Conservation (phyloP, 208 protist genomes). For the Acanthamoeba divionensis region DNA sequence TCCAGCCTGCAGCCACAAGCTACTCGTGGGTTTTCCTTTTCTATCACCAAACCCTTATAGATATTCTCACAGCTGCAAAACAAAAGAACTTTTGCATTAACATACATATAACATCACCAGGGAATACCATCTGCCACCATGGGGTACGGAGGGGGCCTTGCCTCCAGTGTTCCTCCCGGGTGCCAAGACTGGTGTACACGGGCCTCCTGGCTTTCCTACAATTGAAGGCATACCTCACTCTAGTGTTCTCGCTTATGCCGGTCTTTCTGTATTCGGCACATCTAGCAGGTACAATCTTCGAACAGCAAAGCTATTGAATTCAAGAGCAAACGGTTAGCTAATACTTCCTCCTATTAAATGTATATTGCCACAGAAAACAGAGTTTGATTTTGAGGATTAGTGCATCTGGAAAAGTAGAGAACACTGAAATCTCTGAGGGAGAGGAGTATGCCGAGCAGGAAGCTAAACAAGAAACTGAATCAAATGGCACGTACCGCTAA, state of each 20-base stretch:
- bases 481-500: neutral
- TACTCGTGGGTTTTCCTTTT: no score
- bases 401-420: neutral
- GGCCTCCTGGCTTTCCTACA: slow-evolving; percentile 30
- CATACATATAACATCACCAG: no score
- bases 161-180: neutral
- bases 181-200: neutral
- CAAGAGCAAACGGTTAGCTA: neutral
- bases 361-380: slow-evolving; percentile 16
- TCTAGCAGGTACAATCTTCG: neutral
- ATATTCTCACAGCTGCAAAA: no score
- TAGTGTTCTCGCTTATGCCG: neutral
- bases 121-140: neutral
- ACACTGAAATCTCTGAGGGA: neutral
- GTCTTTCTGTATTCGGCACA: slow-evolving; percentile 25
- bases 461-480: neutral
- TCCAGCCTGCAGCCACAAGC: no score
- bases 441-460: neutral
- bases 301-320: neutral
- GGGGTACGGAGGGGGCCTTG: neutral
- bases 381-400: neutral
- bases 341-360: neutral
- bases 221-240: neutral
- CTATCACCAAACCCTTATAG: no score
- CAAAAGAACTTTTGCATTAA: no score